Evolutionary conservation across 768 basidiomycete genomes (phyloP).

Genomic region (Mycena crocata): DNA sequence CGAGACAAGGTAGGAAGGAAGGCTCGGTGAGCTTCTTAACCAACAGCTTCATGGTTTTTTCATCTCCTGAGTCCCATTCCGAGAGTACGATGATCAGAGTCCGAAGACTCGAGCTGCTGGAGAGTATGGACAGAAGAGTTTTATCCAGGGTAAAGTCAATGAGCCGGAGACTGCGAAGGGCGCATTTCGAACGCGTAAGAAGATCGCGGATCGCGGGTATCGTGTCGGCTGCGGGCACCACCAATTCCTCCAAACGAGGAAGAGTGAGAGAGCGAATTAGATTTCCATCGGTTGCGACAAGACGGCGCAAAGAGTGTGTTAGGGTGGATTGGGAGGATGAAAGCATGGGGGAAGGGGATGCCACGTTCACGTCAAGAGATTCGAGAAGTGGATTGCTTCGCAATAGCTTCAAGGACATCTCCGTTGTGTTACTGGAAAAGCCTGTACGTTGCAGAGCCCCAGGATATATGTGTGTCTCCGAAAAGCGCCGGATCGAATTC

Average conservation of each 20-base stretch:
- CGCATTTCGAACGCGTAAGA: slow-evolving; percentile 14
- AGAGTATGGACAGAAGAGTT: slow-evolving; percentile 2
- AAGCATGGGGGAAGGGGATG: background rate
- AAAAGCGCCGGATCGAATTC: slow-evolving; percentile 9
- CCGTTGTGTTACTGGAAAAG: background rate
- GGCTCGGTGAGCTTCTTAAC: slow-evolving; percentile 16
- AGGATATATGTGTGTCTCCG: background rate
- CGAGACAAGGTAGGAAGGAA: slow-evolving; percentile 22
- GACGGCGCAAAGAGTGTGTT: slow-evolving; percentile 11
- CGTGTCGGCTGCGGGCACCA: background rate
- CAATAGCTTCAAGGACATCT: slow-evolving; percentile 8
- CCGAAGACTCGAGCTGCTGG: background rate
- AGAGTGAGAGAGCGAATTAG: slow-evolving; percentile 19
- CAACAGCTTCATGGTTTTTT: background rate
- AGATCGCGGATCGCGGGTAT: slow-evolving; percentile 10
- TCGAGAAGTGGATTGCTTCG: slow-evolving; percentile 8
- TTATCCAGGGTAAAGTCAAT: slow-evolving; percentile 1
- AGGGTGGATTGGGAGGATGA: background rate
- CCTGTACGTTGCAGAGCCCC: no score
- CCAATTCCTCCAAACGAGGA: slow-evolving; percentile 9
- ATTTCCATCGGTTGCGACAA: background rate
- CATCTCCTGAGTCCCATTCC: background rate
- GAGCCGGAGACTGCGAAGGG: slow-evolving; percentile 12
- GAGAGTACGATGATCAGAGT: background rate
- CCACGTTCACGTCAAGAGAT: background rate